Percentiles rank a stretch among this genome's conserved stretches.
Conservation (phyloP, 495 filamentous ascomycete species). For the Penicillium diatomitis region DNA sequence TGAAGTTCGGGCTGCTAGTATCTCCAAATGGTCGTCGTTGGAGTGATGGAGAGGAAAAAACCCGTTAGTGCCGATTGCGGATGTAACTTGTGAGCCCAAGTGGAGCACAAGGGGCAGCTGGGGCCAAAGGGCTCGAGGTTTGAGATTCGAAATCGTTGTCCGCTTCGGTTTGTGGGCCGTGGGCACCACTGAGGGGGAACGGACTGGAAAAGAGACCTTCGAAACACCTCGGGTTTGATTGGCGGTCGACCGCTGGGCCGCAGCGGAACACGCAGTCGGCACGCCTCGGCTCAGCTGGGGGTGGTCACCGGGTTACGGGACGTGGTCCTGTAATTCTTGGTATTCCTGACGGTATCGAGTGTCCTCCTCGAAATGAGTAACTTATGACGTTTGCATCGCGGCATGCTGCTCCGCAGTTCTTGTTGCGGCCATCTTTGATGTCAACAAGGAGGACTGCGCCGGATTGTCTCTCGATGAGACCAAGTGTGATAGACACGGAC, state of each 20-base stretch:
- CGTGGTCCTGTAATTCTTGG: background rate
- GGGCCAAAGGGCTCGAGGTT: conserved; percentile 6
- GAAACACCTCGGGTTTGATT: conserved; percentile 26
- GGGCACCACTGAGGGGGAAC: background rate
- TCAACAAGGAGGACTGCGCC: too few relatives aligned
- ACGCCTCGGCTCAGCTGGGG: conserved; percentile 40
- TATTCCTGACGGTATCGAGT: too few relatives aligned
- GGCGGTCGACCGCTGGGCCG: conserved; percentile 27
- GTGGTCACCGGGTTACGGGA: conserved; percentile 23
- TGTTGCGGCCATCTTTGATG: background rate
- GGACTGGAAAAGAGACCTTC: conserved; percentile 4
- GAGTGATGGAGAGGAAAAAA: conserved; percentile 13
- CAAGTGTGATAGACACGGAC: too few relatives aligned
- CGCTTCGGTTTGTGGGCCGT: conserved; percentile 22
- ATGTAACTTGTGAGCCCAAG: conserved; percentile 20
- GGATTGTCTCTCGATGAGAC: too few relatives aligned
- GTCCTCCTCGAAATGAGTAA: conserved; percentile 8
- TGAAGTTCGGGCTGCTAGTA: conserved; percentile 14
- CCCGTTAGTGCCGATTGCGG: conserved; percentile 36
- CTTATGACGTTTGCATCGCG: conserved; percentile 36
- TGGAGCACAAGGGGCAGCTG: conserved; percentile 20
- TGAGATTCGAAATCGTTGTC: conserved; percentile 15
- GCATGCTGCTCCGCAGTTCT: conserved; percentile 2
- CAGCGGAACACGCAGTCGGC: conserved; percentile 49
- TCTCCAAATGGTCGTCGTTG: background rate